A percentile compares a stretch with the other conserved stretches of the same genome.
phyloP scores from a whole-genome alignment of 2,329 filamentous ascomycete species.

The Blumeria graminis region DNA sequence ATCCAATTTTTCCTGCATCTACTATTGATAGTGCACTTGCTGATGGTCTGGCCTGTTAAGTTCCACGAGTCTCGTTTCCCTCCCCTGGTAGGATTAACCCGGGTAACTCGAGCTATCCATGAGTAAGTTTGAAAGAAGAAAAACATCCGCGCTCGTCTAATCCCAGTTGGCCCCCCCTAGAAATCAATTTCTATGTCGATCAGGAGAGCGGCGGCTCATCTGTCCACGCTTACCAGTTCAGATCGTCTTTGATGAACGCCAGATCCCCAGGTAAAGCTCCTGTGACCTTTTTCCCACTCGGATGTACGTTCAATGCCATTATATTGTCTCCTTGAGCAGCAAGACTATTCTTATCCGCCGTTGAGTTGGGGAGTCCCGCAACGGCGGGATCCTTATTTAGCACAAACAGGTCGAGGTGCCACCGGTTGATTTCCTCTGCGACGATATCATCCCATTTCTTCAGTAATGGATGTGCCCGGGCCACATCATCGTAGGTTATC shows the following conservation, averaged over 20 bases:
- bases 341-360: not conserved
- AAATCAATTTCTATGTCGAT: too few relatives aligned
- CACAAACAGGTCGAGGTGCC: conserved; percentile 16
- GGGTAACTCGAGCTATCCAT: too few relatives aligned
- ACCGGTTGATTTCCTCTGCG: conserved; percentile 19
- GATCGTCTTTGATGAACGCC: conserved; percentile 6
- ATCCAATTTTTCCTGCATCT: too few relatives aligned
- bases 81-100: too few relatives aligned
- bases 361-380: not conserved
- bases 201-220: too few relatives aligned
- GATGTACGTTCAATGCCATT: not conserved
- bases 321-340: not conserved
- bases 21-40: too few relatives aligned
- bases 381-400: conserved; percentile 3
- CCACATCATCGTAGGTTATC: conserved; percentile 35
- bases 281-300: not conserved
- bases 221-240: conserved; percentile 7
- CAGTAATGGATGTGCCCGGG: conserved; percentile 41
- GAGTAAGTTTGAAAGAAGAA: too few relatives aligned
- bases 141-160: too few relatives aligned
- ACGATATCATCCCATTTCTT: conserved; percentile 31
- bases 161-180: too few relatives aligned
- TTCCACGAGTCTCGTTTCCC: too few relatives aligned
- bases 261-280: conserved; percentile 2
- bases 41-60: too few relatives aligned